Evolutionary conservation across 768 basidiomycete genomes (phyloP).

Genomic region (Phlegmacium glaucopus): DNA sequence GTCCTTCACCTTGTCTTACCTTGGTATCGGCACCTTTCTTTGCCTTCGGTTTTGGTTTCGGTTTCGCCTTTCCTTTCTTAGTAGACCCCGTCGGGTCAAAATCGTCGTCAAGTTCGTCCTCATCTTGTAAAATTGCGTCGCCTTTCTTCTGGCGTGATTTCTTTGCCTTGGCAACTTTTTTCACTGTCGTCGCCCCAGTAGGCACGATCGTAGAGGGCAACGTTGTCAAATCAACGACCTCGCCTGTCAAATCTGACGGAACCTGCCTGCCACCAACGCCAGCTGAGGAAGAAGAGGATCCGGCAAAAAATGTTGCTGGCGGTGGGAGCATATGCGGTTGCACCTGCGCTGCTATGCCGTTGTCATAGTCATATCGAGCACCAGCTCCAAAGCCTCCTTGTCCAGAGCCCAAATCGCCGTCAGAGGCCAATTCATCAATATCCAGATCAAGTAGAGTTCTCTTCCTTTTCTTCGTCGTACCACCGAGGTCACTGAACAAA

Average conservation of each 20-base stretch:
- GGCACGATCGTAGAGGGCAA: conserved; percentile 21
- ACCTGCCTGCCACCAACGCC: conserved; percentile 4
- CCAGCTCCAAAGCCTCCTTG: not conserved
- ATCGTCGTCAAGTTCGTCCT: conserved; percentile 27
- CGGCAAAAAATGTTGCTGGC: conserved; percentile 46
- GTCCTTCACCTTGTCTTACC: not conserved
- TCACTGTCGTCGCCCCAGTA: not conserved
- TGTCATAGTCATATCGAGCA: conserved; percentile 8
- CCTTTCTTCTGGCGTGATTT: conserved; percentile 27
- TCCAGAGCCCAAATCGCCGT: not conserved
- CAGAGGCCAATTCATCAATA: conserved; percentile 26
- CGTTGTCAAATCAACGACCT: conserved; percentile 28
- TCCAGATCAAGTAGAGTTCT: conserved; percentile 13
- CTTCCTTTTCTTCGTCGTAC: conserved; percentile 14
- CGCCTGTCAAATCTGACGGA: conserved; percentile 1
- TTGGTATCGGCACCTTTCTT: conserved; percentile 4
- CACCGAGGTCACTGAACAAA: conserved; percentile 17
- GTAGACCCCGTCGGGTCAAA: conserved; percentile 15
- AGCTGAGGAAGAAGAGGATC: conserved; percentile 36
- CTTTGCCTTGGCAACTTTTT: conserved; percentile 20
- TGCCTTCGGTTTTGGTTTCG: conserved; percentile 7
- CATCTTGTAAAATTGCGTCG: conserved; percentile 9
- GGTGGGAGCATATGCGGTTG: conserved; percentile 18
- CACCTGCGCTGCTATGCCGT: conserved; percentile 3
- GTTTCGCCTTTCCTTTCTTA: conserved; percentile 14